A percentile compares a stretch with the other conserved stretches of the same genome.
These are phyloP conservation scores for Dendrocalamus sinicus DNA, from an alignment of 176 grass and related monocot genomes.

Conservation along the genomic window DNA sequence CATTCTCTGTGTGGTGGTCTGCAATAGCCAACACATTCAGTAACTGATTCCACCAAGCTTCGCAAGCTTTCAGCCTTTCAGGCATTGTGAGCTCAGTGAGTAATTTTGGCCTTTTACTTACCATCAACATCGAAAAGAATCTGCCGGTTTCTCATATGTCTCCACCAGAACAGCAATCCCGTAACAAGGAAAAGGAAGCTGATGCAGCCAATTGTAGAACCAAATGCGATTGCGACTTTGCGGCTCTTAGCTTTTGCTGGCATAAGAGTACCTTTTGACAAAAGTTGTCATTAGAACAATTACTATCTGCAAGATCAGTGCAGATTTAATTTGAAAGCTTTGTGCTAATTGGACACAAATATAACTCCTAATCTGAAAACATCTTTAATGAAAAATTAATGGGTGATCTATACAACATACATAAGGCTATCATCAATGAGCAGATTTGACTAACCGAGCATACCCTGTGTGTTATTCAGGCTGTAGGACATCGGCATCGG, in stretches of 20 bases:
- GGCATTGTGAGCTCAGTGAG: not conserved
- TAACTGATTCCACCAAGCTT: constrained; percentile 20
- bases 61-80: not conserved
- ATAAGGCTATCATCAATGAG: not conserved
- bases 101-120: constrained; percentile 47
- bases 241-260: constrained; percentile 53
- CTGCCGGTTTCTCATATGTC: constrained; percentile 50
- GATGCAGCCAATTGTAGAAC: constrained; percentile 58
- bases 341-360: not conserved
- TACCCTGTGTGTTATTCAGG: constrained; percentile 77
- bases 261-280: constrained; percentile 45
- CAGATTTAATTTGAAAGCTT: not conserved
- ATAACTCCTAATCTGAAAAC: not conserved
- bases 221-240: constrained; percentile 66
- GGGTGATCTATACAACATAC: not conserved
- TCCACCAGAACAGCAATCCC: constrained; percentile 76
- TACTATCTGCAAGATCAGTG: constrained; percentile 16
- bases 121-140: constrained; percentile 65
- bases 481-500: constrained; percentile 77
- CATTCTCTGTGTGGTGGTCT: constrained; percentile 71
- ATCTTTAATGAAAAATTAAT: not conserved
- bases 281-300: constrained; percentile 35
- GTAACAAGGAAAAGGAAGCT: constrained; percentile 52
- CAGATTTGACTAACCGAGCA: constrained; percentile 32
- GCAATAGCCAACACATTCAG: constrained; percentile 35